Percentiles rank a stretch among this genome's conserved stretches.
Conservation (phyloP, 164 flowering plant genomes). For the Sedum album region DNA sequence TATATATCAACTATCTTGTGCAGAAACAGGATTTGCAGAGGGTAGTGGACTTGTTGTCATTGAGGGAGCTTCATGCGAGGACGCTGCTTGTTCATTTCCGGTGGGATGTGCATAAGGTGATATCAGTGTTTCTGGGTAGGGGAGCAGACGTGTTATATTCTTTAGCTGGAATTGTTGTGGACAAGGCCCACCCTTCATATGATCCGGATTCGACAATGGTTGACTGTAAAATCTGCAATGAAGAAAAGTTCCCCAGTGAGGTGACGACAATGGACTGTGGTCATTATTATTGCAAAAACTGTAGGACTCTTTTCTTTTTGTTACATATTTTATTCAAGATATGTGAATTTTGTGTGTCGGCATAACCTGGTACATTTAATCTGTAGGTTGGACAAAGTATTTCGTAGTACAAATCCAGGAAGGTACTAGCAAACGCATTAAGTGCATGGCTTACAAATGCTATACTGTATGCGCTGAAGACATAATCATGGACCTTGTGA, state of each 20-base stretch:
- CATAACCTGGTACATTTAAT: no score
- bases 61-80: slow-evolving; percentile 64
- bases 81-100: slow-evolving; percentile 70
- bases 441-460: slow-evolving; percentile 21
- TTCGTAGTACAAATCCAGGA: background rate
- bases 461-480: slow-evolving; percentile 76
- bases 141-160: slow-evolving; percentile 46
- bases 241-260: background rate
- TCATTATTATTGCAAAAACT: background rate
- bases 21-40: slow-evolving; percentile 54
- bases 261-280: background rate
- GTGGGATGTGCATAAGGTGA: slow-evolving; percentile 44
- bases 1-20: no score
- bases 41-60: slow-evolving; percentile 56
- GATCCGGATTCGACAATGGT: slow-evolving; percentile 1
- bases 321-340: no score
- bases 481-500: slow-evolving; percentile 47
- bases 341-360: no score
- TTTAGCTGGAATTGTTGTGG: slow-evolving; percentile 53
- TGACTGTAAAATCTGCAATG: background rate
- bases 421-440: background rate
- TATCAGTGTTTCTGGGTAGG: slow-evolving; percentile 52
- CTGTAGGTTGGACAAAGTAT: background rate
- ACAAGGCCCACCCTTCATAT: slow-evolving; percentile 12
- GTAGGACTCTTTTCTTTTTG: background rate